A percentile compares a stretch with the other conserved stretches of the same genome.
Conservation (phyloP, 768 basidiomycete species). For the Russula abietina region DNA sequence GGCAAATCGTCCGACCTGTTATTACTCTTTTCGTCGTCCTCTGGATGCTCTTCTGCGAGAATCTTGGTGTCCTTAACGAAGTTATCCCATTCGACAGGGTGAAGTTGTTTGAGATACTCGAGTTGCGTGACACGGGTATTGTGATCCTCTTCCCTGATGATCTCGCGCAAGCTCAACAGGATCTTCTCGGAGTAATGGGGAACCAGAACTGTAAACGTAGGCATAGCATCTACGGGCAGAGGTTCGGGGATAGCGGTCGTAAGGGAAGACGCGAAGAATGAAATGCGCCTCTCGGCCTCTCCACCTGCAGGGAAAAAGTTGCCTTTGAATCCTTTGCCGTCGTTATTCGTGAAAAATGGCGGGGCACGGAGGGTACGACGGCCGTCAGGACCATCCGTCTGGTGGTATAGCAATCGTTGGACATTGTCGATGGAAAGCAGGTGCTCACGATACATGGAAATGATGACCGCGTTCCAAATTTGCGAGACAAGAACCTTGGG, state of each 20-base stretch:
- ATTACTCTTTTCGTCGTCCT: constrained; percentile 58
- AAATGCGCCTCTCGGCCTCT: constrained; percentile 96
- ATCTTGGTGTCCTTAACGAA: constrained; percentile 99
- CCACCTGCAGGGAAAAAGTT: constrained; percentile 92
- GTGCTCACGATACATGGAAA: constrained; percentile 99
- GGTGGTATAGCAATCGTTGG: constrained; percentile 94
- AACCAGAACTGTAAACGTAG: constrained; percentile 98
- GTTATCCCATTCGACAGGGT: constrained; percentile 99
- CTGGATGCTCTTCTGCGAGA: constrained; percentile 78
- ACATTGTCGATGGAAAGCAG: constrained; percentile 97
- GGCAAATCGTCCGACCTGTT: constrained; percentile 86
- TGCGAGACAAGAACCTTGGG: constrained; percentile 98
- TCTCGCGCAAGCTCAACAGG: constrained; percentile 90
- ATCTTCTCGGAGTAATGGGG: constrained; percentile 99
- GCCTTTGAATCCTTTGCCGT: constrained; percentile 57
- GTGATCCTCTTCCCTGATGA: constrained; percentile 96
- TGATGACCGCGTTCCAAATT: constrained; percentile 99
- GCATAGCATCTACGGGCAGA: constrained; percentile 96
- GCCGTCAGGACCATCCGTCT: constrained; percentile 85
- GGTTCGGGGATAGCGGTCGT: constrained; percentile 95
- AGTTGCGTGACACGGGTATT: constrained; percentile 94
- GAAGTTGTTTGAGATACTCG: constrained; percentile 97
- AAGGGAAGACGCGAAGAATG: constrained; percentile 96
- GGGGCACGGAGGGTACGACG: constrained; percentile 91
- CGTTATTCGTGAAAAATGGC: constrained; percentile 96